A percentile compares a stretch with the other conserved stretches of the same genome.
phyloP scores from a whole-genome alignment of 2,329 filamentous ascomycete species.

The Ophiosphaerella korrae region DNA sequence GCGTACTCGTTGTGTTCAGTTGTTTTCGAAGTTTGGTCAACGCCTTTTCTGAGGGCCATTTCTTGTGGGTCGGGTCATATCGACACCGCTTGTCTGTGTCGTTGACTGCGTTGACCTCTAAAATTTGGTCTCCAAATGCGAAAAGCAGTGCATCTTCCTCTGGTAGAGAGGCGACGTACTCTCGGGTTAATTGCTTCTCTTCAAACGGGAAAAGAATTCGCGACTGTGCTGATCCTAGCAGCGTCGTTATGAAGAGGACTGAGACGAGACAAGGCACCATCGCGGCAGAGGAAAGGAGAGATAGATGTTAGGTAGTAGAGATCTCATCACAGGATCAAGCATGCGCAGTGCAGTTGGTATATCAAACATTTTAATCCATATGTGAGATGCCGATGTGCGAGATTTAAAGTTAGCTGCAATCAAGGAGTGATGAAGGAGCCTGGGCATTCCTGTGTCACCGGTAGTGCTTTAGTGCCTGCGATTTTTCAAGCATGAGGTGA shows the following conservation, averaged over 20 bases:
- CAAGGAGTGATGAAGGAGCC: neutral
- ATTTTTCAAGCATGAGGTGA: neutral
- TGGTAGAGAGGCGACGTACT: constrained; percentile 27
- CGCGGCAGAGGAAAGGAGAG: neutral
- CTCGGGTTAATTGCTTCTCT: constrained; percentile 27
- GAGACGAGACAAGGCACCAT: constrained; percentile 12
- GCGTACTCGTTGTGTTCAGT: constrained; percentile 23
- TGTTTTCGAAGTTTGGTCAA: constrained; percentile 27
- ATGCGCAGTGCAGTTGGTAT: neutral
- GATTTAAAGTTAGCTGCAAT: neutral
- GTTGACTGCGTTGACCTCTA: constrained; percentile 10
- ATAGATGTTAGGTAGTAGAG: neutral
- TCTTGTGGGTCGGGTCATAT: constrained; percentile 23
- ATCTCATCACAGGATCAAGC: neutral
- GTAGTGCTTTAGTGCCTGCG: neutral
- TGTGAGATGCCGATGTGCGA: neutral
- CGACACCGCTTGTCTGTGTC: constrained; percentile 24
- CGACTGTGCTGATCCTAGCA: constrained; percentile 18
- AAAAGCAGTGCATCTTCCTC: constrained; percentile 27
- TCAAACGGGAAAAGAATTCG: constrained; percentile 27
- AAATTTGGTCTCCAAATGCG: constrained; percentile 24
- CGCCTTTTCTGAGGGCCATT: constrained; percentile 33
- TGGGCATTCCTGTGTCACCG: neutral
- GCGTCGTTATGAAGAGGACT: constrained; percentile 13
- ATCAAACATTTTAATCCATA: neutral